Conservation (phyloP, 257 asterid genomes). For the Fraxinus excelsior region DNA sequence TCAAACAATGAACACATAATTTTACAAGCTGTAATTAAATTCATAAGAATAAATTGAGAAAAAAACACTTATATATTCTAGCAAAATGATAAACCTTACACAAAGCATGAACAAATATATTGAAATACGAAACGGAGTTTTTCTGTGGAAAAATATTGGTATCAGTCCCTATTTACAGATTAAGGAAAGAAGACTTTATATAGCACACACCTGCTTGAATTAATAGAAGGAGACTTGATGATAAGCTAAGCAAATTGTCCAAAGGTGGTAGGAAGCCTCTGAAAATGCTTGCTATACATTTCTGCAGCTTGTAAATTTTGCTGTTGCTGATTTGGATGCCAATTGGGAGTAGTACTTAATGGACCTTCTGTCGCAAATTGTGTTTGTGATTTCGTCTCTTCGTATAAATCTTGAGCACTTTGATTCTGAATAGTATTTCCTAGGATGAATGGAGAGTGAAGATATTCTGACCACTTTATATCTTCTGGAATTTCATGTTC, state of each 20-base stretch:
- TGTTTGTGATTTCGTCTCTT: slow-evolving; percentile 27
- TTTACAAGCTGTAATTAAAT: slow-evolving; percentile 40
- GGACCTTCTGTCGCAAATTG: slow-evolving; percentile 27
- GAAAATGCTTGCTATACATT: slow-evolving; percentile 57
- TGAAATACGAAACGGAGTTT: slow-evolving; percentile 16
- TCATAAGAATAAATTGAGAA: slow-evolving; percentile 4
- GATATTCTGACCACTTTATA: slow-evolving; percentile 51
- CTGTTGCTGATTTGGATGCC: slow-evolving; percentile 45
- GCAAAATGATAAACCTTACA: slow-evolving; percentile 22
- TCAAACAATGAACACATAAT: slow-evolving; percentile 12
- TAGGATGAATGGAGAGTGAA: slow-evolving; percentile 43
- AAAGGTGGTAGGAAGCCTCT: slow-evolving; percentile 55
- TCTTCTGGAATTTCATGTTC: slow-evolving; percentile 33
- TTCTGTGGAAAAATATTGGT: slow-evolving; percentile 44
- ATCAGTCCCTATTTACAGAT: slow-evolving; percentile 72
- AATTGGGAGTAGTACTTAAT: slow-evolving; percentile 17
- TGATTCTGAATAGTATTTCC: slow-evolving; percentile 29
- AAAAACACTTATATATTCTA: slow-evolving; percentile 17
- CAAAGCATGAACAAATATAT: slow-evolving; percentile 22
- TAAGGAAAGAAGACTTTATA: slow-evolving; percentile 37
- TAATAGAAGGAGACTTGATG: slow-evolving; percentile 10
- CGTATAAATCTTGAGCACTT: slow-evolving; percentile 30
- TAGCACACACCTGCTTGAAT: slow-evolving; percentile 53
- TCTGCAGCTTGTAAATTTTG: slow-evolving; percentile 39
- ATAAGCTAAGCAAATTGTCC: slow-evolving; percentile 65